phyloP scores from a whole-genome alignment of 305 asterid species.

The Fraxinus albicans region DNA sequence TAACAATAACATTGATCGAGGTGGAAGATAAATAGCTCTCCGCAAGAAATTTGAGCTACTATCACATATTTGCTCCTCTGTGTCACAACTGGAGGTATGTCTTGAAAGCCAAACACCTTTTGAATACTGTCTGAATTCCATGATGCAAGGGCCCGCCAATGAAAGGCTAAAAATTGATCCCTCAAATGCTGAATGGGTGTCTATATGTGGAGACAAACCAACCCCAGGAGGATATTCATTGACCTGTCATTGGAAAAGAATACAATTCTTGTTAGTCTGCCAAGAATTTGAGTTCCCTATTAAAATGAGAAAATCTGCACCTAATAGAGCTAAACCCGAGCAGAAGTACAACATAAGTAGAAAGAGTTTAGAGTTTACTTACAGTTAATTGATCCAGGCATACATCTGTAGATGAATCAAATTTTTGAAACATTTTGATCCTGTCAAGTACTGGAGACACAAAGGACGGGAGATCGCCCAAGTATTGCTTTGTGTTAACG shows the following conservation, averaged over 20 bases:
- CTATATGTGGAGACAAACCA: slow-evolving; percentile 95
- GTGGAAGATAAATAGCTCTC: slow-evolving; percentile 86
- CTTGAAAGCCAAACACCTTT: slow-evolving; percentile 55
- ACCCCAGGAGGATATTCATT: slow-evolving; percentile 95
- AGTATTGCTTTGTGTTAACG: slow-evolving; percentile 60
- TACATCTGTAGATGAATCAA: slow-evolving; percentile 39
- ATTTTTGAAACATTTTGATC: slow-evolving; percentile 48
- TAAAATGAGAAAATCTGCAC: slow-evolving; percentile 6
- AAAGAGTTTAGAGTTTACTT: slow-evolving; percentile 29
- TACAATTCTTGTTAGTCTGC: neutral
- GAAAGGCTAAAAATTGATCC: slow-evolving; percentile 90
- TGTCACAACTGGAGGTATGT: slow-evolving; percentile 35
- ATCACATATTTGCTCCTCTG: slow-evolving; percentile 33
- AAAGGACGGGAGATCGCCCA: slow-evolving; percentile 92
- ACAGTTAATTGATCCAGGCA: slow-evolving; percentile 83
- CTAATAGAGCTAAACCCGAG: slow-evolving; percentile 3
- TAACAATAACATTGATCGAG: slow-evolving; percentile 78
- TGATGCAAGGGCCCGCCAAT: slow-evolving; percentile 89
- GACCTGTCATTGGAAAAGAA: slow-evolving; percentile 48
- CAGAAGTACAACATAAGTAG: neutral
- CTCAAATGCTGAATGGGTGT: slow-evolving; percentile 97
- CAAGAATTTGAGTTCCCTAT: neutral
- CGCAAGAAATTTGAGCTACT: slow-evolving; percentile 43
- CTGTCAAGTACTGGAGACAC: slow-evolving; percentile 60
- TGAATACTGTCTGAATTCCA: slow-evolving; percentile 90